Conservation (phyloP, 1,284 basidiomycete species). For the Ganoderma multipileum region DNA sequence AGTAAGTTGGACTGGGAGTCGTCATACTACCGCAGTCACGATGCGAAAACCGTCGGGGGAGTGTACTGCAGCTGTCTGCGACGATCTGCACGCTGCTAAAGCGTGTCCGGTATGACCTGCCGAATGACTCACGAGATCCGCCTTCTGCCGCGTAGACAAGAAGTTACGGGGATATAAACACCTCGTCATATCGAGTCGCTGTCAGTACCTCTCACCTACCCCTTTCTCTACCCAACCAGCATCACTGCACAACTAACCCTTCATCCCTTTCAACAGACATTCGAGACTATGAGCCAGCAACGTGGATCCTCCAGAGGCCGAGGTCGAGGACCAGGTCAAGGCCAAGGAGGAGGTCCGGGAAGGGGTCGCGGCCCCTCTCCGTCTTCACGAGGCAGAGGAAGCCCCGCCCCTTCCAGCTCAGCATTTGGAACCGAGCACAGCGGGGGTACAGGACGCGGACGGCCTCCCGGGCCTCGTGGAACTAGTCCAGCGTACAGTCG, state of each 20-base stretch:
- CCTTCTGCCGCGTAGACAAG: not conserved
- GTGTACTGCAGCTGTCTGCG: too few relatives aligned
- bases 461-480: slow-evolving; percentile 11
- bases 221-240: not conserved
- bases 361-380: slow-evolving; percentile 23
- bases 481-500: slow-evolving; percentile 6
- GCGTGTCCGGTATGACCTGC: not conserved
- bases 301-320: slow-evolving; percentile 25
- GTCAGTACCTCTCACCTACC: not conserved
- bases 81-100: too few relatives aligned
- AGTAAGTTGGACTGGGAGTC: too few relatives aligned
- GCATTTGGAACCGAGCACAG: slow-evolving; percentile 16
- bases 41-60: too few relatives aligned
- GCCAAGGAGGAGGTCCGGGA: not conserved
- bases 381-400: slow-evolving; percentile 22
- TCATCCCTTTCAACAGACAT: not conserved
- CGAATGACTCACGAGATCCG: not conserved
- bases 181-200: not conserved
- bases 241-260: not conserved
- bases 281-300: slow-evolving; percentile 14
- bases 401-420: slow-evolving; percentile 29
- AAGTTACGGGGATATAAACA: not conserved
- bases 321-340: slow-evolving; percentile 15
- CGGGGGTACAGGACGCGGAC: slow-evolving; percentile 19
- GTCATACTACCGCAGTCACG: too few relatives aligned